A percentile compares a stretch with the other conserved stretches of the same genome.
These are phyloP conservation scores for Blumeriella jaapii DNA, from an alignment of 2,329 filamentous ascomycete genomes.

Conservation along the genomic window DNA sequence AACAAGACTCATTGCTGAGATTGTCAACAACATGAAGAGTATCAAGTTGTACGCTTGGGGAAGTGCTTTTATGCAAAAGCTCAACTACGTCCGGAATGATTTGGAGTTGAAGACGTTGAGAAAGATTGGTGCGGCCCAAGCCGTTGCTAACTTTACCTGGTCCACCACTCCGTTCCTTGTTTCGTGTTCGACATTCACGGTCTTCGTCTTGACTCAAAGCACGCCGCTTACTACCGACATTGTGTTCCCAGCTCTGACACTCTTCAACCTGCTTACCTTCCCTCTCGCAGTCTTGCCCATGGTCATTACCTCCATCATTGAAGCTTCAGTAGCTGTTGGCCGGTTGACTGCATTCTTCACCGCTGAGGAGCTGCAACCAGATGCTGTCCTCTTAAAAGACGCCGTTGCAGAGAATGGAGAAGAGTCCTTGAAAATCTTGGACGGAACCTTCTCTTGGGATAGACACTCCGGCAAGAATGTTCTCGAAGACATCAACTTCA, in stretches of 20 bases:
- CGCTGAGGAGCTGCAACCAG: slow-evolving; percentile 79
- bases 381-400: slow-evolving; percentile 63
- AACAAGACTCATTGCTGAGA: slow-evolving; percentile 90
- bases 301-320: slow-evolving; percentile 94
- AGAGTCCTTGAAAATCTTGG: slow-evolving; percentile 70
- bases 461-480: slow-evolving; percentile 61
- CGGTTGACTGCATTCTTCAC: slow-evolving; percentile 76
- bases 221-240: slow-evolving; percentile 82
- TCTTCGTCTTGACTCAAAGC: slow-evolving; percentile 80
- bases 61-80: slow-evolving; percentile 91
- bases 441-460: slow-evolving; percentile 92
- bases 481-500: slow-evolving; percentile 76
- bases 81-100: slow-evolving; percentile 93
- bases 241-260: slow-evolving; percentile 81
- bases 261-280: slow-evolving; percentile 95
- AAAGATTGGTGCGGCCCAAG: slow-evolving; percentile 89
- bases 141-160: slow-evolving; percentile 96
- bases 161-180: slow-evolving; percentile 95
- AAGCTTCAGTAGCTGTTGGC: slow-evolving; percentile 83
- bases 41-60: slow-evolving; percentile 99
- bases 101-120: slow-evolving; percentile 88
- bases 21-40: slow-evolving; percentile 99
- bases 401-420: slow-evolving; percentile 68
- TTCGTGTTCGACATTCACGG: slow-evolving; percentile 89
- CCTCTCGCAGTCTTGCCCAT: slow-evolving; percentile 89